Conservation (phyloP, 352 stramenopile genomes). For the Thalassiosira delicatula region DNA sequence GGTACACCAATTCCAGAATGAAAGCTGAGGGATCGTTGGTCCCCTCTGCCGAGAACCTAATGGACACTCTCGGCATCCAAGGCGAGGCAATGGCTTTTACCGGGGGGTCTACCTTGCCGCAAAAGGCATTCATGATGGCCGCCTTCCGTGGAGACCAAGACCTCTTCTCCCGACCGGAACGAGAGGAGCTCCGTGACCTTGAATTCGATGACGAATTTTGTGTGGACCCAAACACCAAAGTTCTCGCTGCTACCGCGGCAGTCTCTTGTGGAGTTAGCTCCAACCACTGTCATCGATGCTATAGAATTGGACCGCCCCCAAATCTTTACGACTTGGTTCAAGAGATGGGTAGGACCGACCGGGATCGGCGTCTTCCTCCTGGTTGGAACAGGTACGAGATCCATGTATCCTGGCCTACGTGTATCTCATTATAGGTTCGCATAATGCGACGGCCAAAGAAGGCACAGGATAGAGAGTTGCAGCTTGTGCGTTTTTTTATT, state of each 20-base stretch:
- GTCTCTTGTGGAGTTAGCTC: slow-evolving; percentile 14
- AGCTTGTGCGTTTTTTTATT: too few species aligned
- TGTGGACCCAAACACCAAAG: background rate
- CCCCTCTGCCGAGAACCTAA: background rate
- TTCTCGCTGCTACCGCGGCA: slow-evolving; percentile 7
- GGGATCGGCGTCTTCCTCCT: too few species aligned
- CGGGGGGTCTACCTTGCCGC: background rate
- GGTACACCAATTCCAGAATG: slow-evolving; percentile 31
- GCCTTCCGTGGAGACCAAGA: background rate
- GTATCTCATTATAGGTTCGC: too few species aligned
- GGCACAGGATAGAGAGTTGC: too few species aligned
- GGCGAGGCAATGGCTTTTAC: too few species aligned
- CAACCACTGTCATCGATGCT: background rate
- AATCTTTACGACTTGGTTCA: slow-evolving; percentile 18
- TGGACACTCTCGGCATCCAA: too few species aligned
- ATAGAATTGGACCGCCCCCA: background rate
- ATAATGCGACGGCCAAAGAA: too few species aligned
- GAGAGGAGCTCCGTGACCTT: background rate
- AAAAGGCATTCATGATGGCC: slow-evolving; percentile 3
- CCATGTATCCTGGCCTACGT: too few species aligned
- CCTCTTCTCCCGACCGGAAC: too few species aligned
- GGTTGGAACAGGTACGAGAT: too few species aligned
- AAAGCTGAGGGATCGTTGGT: slow-evolving; percentile 12
- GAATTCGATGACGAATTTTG: background rate
- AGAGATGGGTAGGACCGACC: too few species aligned